These are phyloP conservation scores for Mycena floridula DNA, from an alignment of 768 basidiomycete genomes.

Conservation along the genomic window DNA sequence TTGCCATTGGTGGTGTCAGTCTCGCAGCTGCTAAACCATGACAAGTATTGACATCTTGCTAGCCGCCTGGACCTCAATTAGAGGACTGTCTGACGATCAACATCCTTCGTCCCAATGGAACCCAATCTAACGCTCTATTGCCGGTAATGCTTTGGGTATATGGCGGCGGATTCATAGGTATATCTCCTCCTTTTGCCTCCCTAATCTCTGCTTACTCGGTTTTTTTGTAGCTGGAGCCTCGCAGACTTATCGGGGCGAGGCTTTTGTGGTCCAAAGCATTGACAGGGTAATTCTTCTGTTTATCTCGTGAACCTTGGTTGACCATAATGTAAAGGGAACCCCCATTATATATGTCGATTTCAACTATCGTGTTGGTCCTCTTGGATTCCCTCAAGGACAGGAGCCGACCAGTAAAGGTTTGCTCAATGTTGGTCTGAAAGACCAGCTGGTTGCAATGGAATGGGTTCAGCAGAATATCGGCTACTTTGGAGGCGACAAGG, in stretches of 20 bases:
- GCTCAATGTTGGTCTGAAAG: slow-evolving; percentile 18
- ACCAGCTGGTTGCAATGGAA: slow-evolving; percentile 24
- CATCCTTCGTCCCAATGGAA: slow-evolving; percentile 27
- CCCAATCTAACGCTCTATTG: neutral
- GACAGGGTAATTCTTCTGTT: neutral
- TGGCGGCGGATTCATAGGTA: slow-evolving; percentile 1
- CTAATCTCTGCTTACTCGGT: neutral
- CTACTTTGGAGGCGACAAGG: slow-evolving; percentile 28
- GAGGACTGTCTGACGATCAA: slow-evolving; percentile 38
- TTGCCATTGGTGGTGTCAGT: neutral
- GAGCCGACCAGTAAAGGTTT: slow-evolving; percentile 6
- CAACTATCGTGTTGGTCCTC: too few species aligned
- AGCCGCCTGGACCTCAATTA: slow-evolving; percentile 14
- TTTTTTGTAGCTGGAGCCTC: neutral
- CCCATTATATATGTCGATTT: slow-evolving; percentile 40
- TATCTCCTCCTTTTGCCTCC: neutral
- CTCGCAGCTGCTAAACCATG: neutral
- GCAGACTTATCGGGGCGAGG: neutral
- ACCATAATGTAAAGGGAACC: slow-evolving; percentile 23
- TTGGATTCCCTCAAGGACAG: slow-evolving; percentile 38
- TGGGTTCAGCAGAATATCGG: slow-evolving; percentile 30
- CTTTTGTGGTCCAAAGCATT: slow-evolving; percentile 2
- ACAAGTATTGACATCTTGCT: neutral
- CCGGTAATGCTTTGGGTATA: slow-evolving; percentile 3
- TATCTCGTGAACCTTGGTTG: neutral